Evolutionary conservation across 805 yeast species (phyloP).

Genomic region (Debaryomyces hansenii): DNA sequence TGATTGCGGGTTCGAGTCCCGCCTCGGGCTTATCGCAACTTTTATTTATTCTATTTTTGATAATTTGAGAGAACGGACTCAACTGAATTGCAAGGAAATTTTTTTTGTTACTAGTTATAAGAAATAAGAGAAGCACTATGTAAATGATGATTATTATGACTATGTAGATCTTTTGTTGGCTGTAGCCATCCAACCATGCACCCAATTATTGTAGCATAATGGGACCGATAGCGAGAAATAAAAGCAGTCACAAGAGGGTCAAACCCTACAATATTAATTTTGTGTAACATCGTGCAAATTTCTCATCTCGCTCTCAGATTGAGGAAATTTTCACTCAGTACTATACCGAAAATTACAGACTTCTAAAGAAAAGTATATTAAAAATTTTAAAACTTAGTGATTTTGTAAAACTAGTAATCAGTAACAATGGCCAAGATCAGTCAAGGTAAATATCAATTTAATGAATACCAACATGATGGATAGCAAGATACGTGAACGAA

Average conservation of each 20-base stretch:
- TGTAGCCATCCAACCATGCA: no score
- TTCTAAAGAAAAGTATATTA: conserved; percentile 5
- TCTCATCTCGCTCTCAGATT: background rate
- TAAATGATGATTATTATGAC: no score
- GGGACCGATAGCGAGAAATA: no score
- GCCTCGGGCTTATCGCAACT: conserved; percentile 51
- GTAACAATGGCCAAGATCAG: conserved; percentile 62
- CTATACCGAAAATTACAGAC: conserved; percentile 3
- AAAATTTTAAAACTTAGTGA: conserved; percentile 4
- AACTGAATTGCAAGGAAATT: no score
- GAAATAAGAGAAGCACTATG: no score
- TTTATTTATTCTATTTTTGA: background rate
- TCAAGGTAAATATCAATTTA: conserved; percentile 47
- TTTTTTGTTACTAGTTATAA: no score
- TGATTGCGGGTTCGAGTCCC: conserved; percentile 82
- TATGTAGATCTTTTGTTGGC: no score
- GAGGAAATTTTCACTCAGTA: conserved; percentile 11
- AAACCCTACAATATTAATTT: conserved; percentile 6
- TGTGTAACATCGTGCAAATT: conserved; percentile 3
- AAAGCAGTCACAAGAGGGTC: conserved; percentile 3
- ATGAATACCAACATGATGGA: background rate
- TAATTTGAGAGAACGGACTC: background rate
- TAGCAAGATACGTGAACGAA: background rate
- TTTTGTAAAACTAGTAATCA: conserved; percentile 7
- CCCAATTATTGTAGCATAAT: no score